Conservation (phyloP, 176 grass and related monocot genomes). For the Oryza rufipogon region DNA sequence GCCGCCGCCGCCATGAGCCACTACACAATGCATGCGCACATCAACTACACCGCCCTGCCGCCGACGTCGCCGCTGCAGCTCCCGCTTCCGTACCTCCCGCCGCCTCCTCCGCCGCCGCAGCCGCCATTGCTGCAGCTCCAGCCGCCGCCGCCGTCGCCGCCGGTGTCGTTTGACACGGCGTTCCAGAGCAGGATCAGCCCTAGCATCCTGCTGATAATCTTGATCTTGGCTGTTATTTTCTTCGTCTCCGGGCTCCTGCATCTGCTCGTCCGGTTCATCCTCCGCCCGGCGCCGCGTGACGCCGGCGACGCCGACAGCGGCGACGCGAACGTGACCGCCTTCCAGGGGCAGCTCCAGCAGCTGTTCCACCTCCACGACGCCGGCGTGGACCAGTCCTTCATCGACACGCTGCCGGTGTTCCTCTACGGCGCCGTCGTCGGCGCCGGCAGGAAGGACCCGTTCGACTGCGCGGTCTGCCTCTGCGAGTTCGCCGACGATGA, state of each 20-base stretch:
- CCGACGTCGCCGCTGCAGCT: constrained; percentile 42
- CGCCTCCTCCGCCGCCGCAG: constrained; percentile 30
- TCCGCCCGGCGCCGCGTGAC: constrained; percentile 45
- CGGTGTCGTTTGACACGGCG: constrained; percentile 18
- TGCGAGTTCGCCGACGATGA: constrained; percentile 54
- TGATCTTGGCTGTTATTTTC: constrained; percentile 80
- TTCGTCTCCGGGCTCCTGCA: constrained; percentile 84
- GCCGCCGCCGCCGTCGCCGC: not conserved
- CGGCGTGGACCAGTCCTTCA: constrained; percentile 91
- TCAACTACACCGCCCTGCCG: constrained; percentile 30
- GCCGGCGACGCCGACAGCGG: constrained; percentile 20
- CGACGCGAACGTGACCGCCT: constrained; percentile 47
- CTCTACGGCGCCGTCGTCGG: constrained; percentile 61
- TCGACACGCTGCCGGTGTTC: constrained; percentile 74
- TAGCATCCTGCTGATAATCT: constrained; percentile 72
- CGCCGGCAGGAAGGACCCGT: constrained; percentile 51
- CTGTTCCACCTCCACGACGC: constrained; percentile 93
- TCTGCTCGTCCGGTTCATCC: constrained; percentile 64
- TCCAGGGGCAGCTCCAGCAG: constrained; percentile 89
- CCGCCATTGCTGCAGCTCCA: not conserved
- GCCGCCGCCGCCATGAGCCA: constrained; percentile 33
- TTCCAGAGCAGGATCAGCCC: constrained; percentile 77
- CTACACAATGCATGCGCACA: constrained; percentile 36
- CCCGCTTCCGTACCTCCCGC: constrained; percentile 25
- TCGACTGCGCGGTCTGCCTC: constrained; percentile 74